phyloP scores from a whole-genome alignment of 306 rosid genomes.

The Lathyrus tuberosus region DNA sequence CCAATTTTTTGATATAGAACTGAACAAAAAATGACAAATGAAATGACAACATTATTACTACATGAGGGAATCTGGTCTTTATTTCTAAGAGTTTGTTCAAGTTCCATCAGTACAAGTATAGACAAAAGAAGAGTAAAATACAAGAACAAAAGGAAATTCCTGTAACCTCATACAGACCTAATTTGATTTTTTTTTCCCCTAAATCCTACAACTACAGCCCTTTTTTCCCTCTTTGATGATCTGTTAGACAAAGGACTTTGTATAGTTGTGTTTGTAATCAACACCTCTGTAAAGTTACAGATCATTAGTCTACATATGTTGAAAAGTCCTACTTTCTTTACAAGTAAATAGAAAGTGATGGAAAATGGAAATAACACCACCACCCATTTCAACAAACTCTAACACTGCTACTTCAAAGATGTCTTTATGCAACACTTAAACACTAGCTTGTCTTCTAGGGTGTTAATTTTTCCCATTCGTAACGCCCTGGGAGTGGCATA shows the following conservation, averaged over 20 bases:
- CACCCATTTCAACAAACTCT: constrained; percentile 67
- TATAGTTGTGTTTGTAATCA: constrained; percentile 73
- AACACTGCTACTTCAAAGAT: constrained; percentile 60
- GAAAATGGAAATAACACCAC: constrained; percentile 90
- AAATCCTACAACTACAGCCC: constrained; percentile 52
- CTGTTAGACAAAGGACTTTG: constrained; percentile 87
- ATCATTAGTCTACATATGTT: constrained; percentile 80
- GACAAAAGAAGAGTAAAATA: constrained; percentile 71
- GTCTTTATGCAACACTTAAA: constrained; percentile 53
- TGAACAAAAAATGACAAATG: constrained; percentile 35
- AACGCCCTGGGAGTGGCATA: constrained; percentile 85
- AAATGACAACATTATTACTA: constrained; percentile 33
- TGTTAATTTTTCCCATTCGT: constrained; percentile 77
- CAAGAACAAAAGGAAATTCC: constrained; percentile 58
- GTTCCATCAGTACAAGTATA: constrained; percentile 89
- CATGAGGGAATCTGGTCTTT: constrained; percentile 59
- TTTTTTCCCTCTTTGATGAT: constrained; percentile 61
- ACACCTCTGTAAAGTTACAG: constrained; percentile 80
- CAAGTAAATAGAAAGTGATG: constrained; percentile 82
- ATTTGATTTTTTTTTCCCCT: constrained; percentile 50
- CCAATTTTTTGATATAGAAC: constrained; percentile 34
- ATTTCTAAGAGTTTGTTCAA: constrained; percentile 60
- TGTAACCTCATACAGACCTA: constrained; percentile 74
- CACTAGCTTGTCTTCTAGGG: constrained; percentile 42
- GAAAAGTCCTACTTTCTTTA: constrained; percentile 84